Conservation (phyloP, 192 early-diverging fungal genomes). For the Entomortierella beljakovae region DNA sequence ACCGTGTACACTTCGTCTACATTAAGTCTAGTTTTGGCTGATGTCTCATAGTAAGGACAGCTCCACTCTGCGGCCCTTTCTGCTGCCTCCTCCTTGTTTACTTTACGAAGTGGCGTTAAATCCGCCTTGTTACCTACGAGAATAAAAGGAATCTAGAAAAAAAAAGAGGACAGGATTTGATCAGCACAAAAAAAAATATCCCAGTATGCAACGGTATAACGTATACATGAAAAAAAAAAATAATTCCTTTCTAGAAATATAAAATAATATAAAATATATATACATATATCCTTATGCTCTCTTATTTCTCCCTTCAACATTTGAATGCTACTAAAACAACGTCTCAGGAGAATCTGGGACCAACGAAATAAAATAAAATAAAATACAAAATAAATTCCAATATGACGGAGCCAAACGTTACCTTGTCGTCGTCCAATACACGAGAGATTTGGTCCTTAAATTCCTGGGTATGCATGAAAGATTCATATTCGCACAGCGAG, state of each 20-base stretch:
- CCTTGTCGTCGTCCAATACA: slow-evolving; percentile 84
- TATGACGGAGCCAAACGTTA: slow-evolving; percentile 11
- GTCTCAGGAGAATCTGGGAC: background rate
- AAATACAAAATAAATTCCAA: background rate
- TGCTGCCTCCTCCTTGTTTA: slow-evolving; percentile 67
- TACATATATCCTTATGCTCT: background rate
- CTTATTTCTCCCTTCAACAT: background rate
- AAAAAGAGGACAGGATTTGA: background rate
- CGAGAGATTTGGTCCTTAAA: slow-evolving; percentile 89
- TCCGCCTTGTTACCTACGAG: slow-evolving; percentile 87
- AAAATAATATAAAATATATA: background rate
- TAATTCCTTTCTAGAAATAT: background rate
- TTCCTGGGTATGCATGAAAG: slow-evolving; percentile 84
- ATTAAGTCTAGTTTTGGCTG: slow-evolving; percentile 81
- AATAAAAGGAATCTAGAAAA: slow-evolving; percentile 75
- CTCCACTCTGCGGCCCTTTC: slow-evolving; percentile 72
- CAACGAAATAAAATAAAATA: background rate
- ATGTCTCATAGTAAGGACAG: slow-evolving; percentile 79
- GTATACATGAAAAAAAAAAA: background rate
- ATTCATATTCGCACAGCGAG: slow-evolving; percentile 83
- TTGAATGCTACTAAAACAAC: background rate
- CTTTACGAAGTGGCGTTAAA: slow-evolving; percentile 70
- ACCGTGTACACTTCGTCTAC: slow-evolving; percentile 82
- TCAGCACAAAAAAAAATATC: background rate
- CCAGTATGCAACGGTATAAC: slow-evolving; percentile 1